A percentile compares a stretch with the other conserved stretches of the same genome.
Evolutionary conservation across 352 stramenopile species (phyloP).

Genomic region (Phytophthora sp.): DNA sequence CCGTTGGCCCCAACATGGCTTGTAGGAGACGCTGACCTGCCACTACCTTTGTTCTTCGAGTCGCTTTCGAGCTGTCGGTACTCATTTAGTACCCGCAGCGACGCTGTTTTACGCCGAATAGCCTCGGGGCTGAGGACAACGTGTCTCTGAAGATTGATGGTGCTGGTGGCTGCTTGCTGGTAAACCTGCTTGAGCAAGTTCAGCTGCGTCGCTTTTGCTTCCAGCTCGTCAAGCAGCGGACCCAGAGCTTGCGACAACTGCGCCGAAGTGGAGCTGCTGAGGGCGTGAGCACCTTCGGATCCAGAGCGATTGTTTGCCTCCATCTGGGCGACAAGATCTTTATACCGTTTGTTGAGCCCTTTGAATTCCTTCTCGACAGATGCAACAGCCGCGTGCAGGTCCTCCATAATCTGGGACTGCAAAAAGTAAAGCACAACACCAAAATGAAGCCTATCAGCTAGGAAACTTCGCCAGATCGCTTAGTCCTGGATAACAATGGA

Average conservation of each 20-base stretch:
- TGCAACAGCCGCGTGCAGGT: constrained; percentile 46
- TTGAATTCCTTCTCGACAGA: constrained; percentile 56
- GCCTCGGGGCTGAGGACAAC: constrained; percentile 63
- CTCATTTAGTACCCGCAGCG: constrained; percentile 67
- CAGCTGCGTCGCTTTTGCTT: constrained; percentile 71
- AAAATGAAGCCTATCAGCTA: constrained; percentile 10
- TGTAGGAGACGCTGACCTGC: constrained; percentile 16
- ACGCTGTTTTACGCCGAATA: constrained; percentile 66
- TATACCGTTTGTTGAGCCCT: constrained; percentile 51
- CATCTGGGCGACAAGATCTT: constrained; percentile 51
- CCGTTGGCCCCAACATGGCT: constrained; percentile 2
- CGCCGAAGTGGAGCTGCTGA: constrained; percentile 17
- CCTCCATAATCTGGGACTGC: constrained; percentile 68
- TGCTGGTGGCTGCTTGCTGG: constrained; percentile 59
- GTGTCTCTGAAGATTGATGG: constrained; percentile 60
- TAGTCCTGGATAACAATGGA: constrained; percentile 16
- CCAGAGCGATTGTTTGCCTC: constrained; percentile 30
- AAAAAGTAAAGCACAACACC: background rate
- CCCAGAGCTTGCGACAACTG: constrained; percentile 56
- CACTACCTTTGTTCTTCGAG: constrained; percentile 43
- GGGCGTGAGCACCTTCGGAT: constrained; percentile 12
- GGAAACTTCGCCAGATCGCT: background rate
- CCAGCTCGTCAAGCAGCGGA: constrained; percentile 61
- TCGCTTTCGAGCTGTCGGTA: constrained; percentile 69
- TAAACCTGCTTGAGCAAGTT: constrained; percentile 72